Evolutionary conservation across 2,329 filamentous ascomycete genomes (phyloP), one percentile per base, ranked within the genome.

Genomic region (Plenodomus lindquistii): DNA sequence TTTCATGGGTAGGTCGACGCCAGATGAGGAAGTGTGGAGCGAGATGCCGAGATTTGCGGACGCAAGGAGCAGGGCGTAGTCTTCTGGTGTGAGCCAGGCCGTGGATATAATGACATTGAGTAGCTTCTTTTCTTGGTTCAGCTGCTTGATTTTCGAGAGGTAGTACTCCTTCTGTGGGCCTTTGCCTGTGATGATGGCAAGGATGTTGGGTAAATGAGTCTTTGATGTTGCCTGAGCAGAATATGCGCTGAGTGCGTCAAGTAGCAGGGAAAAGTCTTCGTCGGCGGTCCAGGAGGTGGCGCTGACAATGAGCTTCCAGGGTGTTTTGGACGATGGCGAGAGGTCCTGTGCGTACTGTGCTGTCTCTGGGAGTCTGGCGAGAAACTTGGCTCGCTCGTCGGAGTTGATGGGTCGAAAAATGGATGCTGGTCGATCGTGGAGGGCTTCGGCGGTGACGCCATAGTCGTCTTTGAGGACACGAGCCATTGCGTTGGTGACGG

Each of bases 221-320:
- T 74, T 72, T 0, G 74, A 77, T 9, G 70, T 75, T 9, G 77
- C 75, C 31, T 74, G 55, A 10, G 77, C 74, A 1, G 89, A 89
- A 67, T 97, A 97, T 7, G 76, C 72, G 10, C 89, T 85, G 0
- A 99, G 78, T 0, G 91, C 92, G 42, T 91, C 85, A 3, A 99
- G 86, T 2, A 99, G 81, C 4, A 99, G 74, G 1, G 85, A 86
- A 69, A 99, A 97, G 72, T 99, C 93, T 71, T 99, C 94, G 65
- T 99, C 94, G 0, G 91, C 84, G 0, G 94, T 99, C 94, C 94
- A 99, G 10, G 92, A 97, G 0, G 94, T 99, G 48, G 91, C 94
- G 74, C 90, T 96, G 31, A 97, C 89, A 7, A 99, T 75, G 2
- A 99, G 79, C 22, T 82, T 85, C 44, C 83, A 82, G 8, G 76